phyloP scores from a whole-genome alignment of 2,329 filamentous ascomycete genomes.

The Didymellaceae sp. region DNA sequence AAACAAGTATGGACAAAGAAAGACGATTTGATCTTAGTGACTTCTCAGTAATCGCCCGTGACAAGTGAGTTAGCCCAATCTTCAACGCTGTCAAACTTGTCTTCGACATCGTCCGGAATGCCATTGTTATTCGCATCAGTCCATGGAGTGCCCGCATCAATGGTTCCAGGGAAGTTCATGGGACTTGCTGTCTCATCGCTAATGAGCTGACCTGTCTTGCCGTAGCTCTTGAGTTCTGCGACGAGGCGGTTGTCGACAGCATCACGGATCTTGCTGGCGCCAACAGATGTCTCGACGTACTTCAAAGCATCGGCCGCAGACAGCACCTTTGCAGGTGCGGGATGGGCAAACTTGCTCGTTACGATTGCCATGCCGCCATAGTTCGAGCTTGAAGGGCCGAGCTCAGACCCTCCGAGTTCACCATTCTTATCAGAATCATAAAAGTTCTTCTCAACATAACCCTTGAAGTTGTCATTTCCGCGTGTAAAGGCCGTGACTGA shows the following conservation, averaged over 20 bases:
- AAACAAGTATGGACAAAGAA: too few species aligned
- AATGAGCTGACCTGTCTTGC: constrained; percentile 55
- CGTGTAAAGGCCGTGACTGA: constrained; percentile 59
- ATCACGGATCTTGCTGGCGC: constrained; percentile 56
- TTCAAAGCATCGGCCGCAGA: constrained; percentile 51
- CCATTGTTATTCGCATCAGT: constrained; percentile 58
- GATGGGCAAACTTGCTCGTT: constrained; percentile 52
- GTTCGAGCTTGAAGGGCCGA: constrained; percentile 53
- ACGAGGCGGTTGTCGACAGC: constrained; percentile 53
- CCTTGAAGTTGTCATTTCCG: constrained; percentile 62
- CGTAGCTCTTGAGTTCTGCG: constrained; percentile 55
- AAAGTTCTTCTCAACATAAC: constrained; percentile 61
- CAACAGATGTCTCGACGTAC: constrained; percentile 51
- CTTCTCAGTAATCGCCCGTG: constrained; percentile 33
- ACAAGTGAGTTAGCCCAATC: constrained; percentile 60
- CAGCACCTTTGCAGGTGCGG: constrained; percentile 51
- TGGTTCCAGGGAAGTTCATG: constrained; percentile 51
- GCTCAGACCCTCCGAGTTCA: constrained; percentile 55
- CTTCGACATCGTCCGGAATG: constrained; percentile 59
- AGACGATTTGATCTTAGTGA: too few species aligned
- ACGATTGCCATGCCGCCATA: constrained; percentile 58
- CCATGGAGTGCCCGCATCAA: constrained; percentile 49
- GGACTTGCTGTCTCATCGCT: constrained; percentile 53
- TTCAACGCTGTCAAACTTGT: constrained; percentile 55
- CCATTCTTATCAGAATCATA: constrained; percentile 60